Base-by-base conservation (phyloP, 148 eudicot genomes). In the Rhododendron simsii region DNA sequence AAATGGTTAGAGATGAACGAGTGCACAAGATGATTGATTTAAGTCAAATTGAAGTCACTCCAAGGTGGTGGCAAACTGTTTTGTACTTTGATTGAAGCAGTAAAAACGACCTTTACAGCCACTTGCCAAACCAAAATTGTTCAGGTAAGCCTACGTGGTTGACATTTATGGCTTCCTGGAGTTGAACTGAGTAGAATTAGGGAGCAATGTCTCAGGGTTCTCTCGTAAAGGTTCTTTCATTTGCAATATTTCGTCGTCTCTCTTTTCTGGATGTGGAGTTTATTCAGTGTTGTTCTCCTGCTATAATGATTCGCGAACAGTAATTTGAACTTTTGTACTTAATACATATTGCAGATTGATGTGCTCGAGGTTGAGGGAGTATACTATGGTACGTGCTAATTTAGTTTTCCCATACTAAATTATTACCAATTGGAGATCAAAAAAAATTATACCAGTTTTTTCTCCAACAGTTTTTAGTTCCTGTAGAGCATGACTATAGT, bases 321-420 rank as follows among this genome's bases (percentile, higher is more conserved):
- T 16, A 11, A 18, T 74, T 76, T 63, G 35, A 35, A 50, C 67
- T 53, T 73, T 13, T 39, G n/a, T 8, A 14, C 28, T n/a, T 63
- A 73, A 37, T 3, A 33, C 57, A 78, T 39, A 41, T 21, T 90
- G 90, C 98, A 98, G 99, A 98, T 98, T 90, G 99, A 98, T 83
- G 98, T 98, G 91, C 96, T 98, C 28, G 98, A 98, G 91, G 99
- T 95, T 69, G 98, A 98, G 86, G 99, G 99, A 33, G 91, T 85
- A 71, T 97, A 92, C 89, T 97, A 97, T 87, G 98, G 98, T 97
- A 90, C 8, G 91, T 84, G 23, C 80, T 87, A 37, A 51, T 33
- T 81, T 71, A 45, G 45, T 63, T 13, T 75, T 67, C 2, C 33
- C 74, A 67, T 65, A 65, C 28, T 26, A 10, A 26, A 11, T 67